Evolutionary conservation across 2,329 filamentous ascomycete species (phyloP), one percentile per base, ranked within the genome.

Genomic region (Biscogniauxia sp.): DNA sequence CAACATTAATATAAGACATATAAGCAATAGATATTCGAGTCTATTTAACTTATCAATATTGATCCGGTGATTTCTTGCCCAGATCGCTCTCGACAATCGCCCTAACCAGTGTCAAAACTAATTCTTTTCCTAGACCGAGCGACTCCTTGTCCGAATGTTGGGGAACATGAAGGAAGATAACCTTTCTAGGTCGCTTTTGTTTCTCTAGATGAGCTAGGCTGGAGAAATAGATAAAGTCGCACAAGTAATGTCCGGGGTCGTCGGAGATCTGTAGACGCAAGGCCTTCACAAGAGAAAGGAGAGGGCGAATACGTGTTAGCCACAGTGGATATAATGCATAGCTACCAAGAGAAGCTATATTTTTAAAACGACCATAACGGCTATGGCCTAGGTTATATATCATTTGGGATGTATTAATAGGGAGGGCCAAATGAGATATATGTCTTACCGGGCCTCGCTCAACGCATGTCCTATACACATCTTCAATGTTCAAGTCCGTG

Each of bases 221-320:
- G 6, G 85, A 86, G 74, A 87, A 92, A 74, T 89, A 91, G 66
- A 90, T 92, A 70, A 91, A 93, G 71, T 93, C 90, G 75, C 90
- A 93, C 17, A 93, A 79, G 73, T 89, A 93, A 20, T 82, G 83
- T 2, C 90, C 90, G 0, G 90, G 86, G 66, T 93, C 88, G 51
- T 87, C 82, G 0, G 88, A 92, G 49, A 90, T 77, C 32, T 85
- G 81, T 7, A 87, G 72, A 63, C 83, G 73, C 68, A 79, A 78
- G 58, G 59, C 58, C 5, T 58, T 61, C 57, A 62, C 53, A 26
- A 32, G n/a, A 20, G 41, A 9, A 17, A 49, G n/a, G 28, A 49
- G 3, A 17, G 8, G 23, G 8, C n/a, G 7, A 3, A n/a, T 28
- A 57, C 37, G 20, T 54, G 51, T 64, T 32, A 66, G 71, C 67